Evolutionary conservation across 1,284 basidiomycete genomes (phyloP).

Genomic region (Ustilago hordei): DNA sequence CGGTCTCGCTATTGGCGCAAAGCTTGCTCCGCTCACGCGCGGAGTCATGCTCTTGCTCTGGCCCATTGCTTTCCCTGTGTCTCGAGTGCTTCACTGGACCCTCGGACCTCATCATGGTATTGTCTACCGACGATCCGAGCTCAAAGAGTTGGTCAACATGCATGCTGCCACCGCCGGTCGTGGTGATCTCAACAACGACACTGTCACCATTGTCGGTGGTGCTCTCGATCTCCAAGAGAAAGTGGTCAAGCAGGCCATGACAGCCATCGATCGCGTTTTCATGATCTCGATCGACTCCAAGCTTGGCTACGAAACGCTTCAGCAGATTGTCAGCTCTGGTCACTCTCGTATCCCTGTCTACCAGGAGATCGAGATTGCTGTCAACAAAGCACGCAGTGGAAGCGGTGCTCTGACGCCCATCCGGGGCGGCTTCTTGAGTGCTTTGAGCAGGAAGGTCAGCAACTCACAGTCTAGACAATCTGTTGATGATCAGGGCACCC

Average conservation of each 20-base stretch:
- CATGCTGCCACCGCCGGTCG: slow-evolving; percentile 74
- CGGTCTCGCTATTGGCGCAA: slow-evolving; percentile 68
- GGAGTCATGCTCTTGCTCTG: slow-evolving; percentile 67
- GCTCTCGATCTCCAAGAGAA: slow-evolving; percentile 81
- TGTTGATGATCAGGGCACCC: slow-evolving; percentile 39
- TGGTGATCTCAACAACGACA: slow-evolving; percentile 79
- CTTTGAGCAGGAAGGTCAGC: slow-evolving; percentile 69
- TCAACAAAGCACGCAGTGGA: slow-evolving; percentile 35
- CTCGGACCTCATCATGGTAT: slow-evolving; percentile 69
- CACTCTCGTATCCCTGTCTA: slow-evolving; percentile 76
- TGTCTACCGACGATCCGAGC: slow-evolving; percentile 72
- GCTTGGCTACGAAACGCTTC: slow-evolving; percentile 82
- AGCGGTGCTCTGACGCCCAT: slow-evolving; percentile 49
- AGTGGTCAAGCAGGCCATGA: slow-evolving; percentile 81
- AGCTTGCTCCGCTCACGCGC: slow-evolving; percentile 66
- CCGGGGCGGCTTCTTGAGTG: slow-evolving; percentile 39
- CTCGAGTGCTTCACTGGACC: slow-evolving; percentile 67
- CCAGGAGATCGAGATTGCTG: slow-evolving; percentile 71
- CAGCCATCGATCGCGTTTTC: slow-evolving; percentile 77
- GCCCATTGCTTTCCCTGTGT: slow-evolving; percentile 69
- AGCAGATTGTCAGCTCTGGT: slow-evolving; percentile 80
- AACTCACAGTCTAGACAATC: slow-evolving; percentile 25
- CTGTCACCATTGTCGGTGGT: slow-evolving; percentile 80
- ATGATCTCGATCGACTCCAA: slow-evolving; percentile 84
- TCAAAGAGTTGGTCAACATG: slow-evolving; percentile 81